These are phyloP conservation scores for Dioscorea dumetorum DNA, from an alignment of 106 monocot genomes.

Conservation along the genomic window DNA sequence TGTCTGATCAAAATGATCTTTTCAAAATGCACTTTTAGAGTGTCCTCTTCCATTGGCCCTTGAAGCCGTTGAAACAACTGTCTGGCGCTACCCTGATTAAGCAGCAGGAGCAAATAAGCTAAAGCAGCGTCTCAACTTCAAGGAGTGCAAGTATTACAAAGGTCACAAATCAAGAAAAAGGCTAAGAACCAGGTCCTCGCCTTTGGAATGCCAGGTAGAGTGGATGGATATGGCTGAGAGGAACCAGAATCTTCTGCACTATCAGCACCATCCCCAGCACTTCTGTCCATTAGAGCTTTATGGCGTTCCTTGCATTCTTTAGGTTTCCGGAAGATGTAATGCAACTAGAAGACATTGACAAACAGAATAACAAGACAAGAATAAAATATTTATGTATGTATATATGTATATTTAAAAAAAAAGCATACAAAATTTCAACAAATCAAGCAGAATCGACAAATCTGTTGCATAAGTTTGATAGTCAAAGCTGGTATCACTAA, in stretches of 20 bases:
- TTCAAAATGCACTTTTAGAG: constrained; percentile 80
- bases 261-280: constrained; percentile 90
- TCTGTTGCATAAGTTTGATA: too few relatives aligned
- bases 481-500: too few relatives aligned
- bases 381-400: too few relatives aligned
- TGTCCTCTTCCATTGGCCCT: constrained; percentile 94
- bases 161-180: neutral
- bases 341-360: constrained; percentile 7
- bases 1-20: constrained; percentile 76
- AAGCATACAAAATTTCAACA: too few relatives aligned
- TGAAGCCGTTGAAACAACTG: constrained; percentile 92
- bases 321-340: constrained; percentile 79
- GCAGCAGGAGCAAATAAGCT: too few relatives aligned
- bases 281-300: constrained; percentile 81
- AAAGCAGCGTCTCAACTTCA: too few relatives aligned
- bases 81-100: constrained; percentile 81
- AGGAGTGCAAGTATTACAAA: neutral
- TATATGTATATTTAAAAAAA: too few relatives aligned
- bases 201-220: constrained; percentile 97
- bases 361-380: too few relatives aligned
- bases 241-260: constrained; percentile 99
- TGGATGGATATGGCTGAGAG: constrained; percentile 87
- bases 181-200: constrained; percentile 17
- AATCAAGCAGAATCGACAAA: too few relatives aligned
- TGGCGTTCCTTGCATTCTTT: constrained; percentile 94